phyloP scores from a whole-genome alignment of 2,329 filamentous ascomycete genomes.

The Cercospora zeina region DNA sequence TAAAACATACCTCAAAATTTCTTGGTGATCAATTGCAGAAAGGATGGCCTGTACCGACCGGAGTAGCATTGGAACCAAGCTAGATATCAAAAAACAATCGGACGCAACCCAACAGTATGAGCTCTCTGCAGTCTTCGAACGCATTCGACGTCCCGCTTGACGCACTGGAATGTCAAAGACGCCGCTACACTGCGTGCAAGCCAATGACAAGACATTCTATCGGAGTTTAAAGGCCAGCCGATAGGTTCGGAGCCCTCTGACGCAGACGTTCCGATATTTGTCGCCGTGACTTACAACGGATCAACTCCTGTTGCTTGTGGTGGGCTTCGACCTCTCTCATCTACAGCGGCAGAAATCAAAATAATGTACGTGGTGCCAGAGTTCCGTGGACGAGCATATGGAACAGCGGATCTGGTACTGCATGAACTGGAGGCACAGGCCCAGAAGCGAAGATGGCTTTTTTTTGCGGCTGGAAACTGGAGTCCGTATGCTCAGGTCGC shows the following conservation, averaged over 20 bases:
- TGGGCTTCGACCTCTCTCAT: background rate
- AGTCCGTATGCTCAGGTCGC: background rate
- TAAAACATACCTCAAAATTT: no score
- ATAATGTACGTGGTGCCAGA: constrained; percentile 2
- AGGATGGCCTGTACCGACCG: no score
- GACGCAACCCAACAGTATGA: background rate
- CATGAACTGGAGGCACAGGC: background rate
- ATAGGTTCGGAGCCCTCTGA: background rate
- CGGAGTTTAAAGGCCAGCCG: background rate
- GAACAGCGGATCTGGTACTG: background rate
- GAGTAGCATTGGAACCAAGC: background rate
- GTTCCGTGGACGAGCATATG: background rate
- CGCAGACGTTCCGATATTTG: background rate
- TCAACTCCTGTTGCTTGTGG: background rate
- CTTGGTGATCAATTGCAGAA: no score
- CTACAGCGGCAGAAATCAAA: background rate
- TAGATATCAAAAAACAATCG: background rate
- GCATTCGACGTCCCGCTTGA: background rate
- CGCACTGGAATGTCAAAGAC: background rate
- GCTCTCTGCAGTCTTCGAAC: background rate
- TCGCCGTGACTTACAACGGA: background rate
- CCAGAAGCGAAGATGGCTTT: background rate
- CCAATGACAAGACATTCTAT: background rate
- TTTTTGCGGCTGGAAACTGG: background rate
- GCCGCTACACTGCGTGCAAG: background rate